Conservation (phyloP, 129 eudicot genomes). For the Solidago caesia region DNA sequence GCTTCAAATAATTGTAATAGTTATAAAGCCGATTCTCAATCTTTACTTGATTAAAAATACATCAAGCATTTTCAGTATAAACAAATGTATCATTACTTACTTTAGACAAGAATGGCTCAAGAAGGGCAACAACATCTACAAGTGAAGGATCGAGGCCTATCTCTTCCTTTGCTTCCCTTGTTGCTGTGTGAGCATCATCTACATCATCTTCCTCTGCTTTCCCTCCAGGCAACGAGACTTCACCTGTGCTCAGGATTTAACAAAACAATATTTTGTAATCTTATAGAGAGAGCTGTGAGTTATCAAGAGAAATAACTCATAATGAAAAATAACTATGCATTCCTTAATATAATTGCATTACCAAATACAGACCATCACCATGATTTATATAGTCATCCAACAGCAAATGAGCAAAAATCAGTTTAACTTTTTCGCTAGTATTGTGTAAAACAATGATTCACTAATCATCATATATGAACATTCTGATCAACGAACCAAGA, state of each 20-base stretch:
- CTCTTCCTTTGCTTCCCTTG: conserved; percentile 93
- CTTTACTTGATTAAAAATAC: too few relatives aligned
- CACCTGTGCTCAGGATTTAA: conserved; percentile 46
- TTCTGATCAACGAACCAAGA: too few relatives aligned
- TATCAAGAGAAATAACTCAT: neutral
- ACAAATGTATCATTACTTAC: conserved; percentile 16
- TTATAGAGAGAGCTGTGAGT: neutral
- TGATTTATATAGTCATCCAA: too few relatives aligned
- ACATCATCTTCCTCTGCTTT: conserved; percentile 84
- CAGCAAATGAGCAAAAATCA: too few relatives aligned
- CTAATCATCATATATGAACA: too few relatives aligned
- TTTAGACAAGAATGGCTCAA: conserved; percentile 91
- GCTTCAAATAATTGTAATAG: too few relatives aligned
- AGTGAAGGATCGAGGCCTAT: conserved; percentile 85
- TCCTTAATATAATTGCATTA: too few relatives aligned
- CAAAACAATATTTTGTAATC: neutral
- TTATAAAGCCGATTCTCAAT: too few relatives aligned
- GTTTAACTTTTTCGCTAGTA: too few relatives aligned
- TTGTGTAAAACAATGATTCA: too few relatives aligned
- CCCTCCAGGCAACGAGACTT: conserved; percentile 94
- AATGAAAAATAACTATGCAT: neutral
- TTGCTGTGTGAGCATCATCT: conserved; percentile 75
- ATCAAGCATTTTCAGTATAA: too few relatives aligned
- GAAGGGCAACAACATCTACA: conserved; percentile 79
- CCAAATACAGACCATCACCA: too few relatives aligned